Conservation (phyloP, 768 basidiomycete genomes). For the Russula vinacea region DNA sequence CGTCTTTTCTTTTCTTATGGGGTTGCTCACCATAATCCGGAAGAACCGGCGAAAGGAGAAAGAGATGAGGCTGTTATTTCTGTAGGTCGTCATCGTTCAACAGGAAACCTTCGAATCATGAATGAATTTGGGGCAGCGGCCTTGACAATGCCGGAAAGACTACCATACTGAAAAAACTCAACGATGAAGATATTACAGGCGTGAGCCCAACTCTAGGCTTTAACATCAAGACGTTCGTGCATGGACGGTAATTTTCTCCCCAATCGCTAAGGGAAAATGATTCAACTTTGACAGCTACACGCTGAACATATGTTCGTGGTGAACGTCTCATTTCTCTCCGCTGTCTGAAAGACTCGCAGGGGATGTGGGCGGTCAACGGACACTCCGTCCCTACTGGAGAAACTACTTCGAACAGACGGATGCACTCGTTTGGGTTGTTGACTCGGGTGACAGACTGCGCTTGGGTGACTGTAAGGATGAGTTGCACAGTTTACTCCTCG, state of each 20-base stretch:
- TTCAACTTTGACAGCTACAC: conserved; percentile 51
- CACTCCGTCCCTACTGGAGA: conserved; percentile 95
- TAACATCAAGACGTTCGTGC: conserved; percentile 96
- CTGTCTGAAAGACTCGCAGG: conserved; percentile 46
- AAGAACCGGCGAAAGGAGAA: conserved; percentile 94
- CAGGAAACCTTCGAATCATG: neutral
- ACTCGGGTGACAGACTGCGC: conserved; percentile 87
- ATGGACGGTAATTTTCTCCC: conserved; percentile 66
- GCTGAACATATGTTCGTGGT: conserved; percentile 68
- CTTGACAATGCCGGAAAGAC: conserved; percentile 99
- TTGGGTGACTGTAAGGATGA: conserved; percentile 89
- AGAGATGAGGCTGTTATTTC: conserved; percentile 94
- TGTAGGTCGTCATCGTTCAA: conserved; percentile 47
- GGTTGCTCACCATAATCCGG: conserved; percentile 92
- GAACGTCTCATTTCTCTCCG: neutral
- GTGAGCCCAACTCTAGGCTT: conserved; percentile 96
- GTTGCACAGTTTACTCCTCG: conserved; percentile 77
- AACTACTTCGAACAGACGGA: conserved; percentile 99
- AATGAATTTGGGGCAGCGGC: conserved; percentile 52
- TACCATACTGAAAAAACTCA: conserved; percentile 93
- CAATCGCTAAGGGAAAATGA: neutral
- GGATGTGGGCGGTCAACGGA: conserved; percentile 97
- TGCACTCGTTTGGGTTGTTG: conserved; percentile 97
- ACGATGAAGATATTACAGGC: conserved; percentile 82
- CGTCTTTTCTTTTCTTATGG: conserved; percentile 50